Conservation (phyloP, 805 yeast species). For the Metschnikowia baotianmanensis region DNA sequence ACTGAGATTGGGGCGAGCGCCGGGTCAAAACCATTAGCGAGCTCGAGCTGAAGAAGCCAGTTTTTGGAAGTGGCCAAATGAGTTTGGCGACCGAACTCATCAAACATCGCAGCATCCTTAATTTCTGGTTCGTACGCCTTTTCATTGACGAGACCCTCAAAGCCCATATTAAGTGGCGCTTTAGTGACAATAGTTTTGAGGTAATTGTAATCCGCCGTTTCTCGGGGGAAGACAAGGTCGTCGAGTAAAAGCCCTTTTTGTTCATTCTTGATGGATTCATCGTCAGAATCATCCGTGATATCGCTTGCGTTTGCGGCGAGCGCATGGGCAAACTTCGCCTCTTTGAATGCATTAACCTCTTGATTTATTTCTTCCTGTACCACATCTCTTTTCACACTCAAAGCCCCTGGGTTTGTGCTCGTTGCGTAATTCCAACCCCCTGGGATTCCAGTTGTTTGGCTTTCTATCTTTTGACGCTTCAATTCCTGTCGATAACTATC, state of each 20-base stretch:
- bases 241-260: constrained; percentile 16
- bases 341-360: constrained; percentile 23
- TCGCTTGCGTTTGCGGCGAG: constrained; percentile 31
- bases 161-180: constrained; percentile 29
- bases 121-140: constrained; percentile 72
- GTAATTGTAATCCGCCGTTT: constrained; percentile 28
- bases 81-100: constrained; percentile 40
- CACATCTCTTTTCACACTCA: constrained; percentile 29
- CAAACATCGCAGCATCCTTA: constrained; percentile 33
- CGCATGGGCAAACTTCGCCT: constrained; percentile 22
- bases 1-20: constrained; percentile 33
- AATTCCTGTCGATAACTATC: constrained; percentile 31
- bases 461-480: constrained; percentile 32
- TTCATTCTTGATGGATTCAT: constrained; percentile 14
- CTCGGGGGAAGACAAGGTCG: constrained; percentile 14
- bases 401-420: constrained; percentile 18
- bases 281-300: constrained; percentile 30
- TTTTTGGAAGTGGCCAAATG: constrained; percentile 50
- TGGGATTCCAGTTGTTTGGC: constrained; percentile 33
- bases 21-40: constrained; percentile 46
- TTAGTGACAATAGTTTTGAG: constrained; percentile 33
- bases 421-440: constrained; percentile 34
- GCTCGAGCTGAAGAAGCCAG: constrained; percentile 63
- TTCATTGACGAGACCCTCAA: constrained; percentile 49
- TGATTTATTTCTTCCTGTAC: constrained; percentile 31